Conservation (phyloP, 169 alveolate species). For the Cyclospora cayetanensis region DNA sequence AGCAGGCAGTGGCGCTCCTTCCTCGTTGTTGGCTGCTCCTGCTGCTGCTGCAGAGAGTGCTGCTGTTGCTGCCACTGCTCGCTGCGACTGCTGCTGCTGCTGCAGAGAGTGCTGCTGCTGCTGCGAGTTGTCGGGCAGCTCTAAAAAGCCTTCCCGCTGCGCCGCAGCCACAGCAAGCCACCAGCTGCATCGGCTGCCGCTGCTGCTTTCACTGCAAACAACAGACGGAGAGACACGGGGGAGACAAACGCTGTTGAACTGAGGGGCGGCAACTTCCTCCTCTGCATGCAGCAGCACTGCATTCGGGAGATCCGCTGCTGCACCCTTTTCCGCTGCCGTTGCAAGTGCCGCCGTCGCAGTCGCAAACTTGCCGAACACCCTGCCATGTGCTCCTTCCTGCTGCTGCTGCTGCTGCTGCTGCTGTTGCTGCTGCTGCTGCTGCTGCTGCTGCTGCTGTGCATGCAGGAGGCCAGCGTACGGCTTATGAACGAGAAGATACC, state of each 20-base stretch:
- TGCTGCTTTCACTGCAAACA: constrained; percentile 39
- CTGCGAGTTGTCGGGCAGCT: constrained; percentile 11
- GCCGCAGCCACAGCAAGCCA: constrained; percentile 50
- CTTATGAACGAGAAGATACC: constrained; percentile 17
- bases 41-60: constrained; percentile 30
- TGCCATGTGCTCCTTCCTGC: not conserved
- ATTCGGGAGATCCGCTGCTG: not conserved
- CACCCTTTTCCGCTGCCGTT: not conserved
- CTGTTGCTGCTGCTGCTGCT: constrained; percentile 17
- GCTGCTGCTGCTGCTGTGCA: constrained; percentile 56
- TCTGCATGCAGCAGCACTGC: constrained; percentile 61
- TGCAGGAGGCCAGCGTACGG: constrained; percentile 45
- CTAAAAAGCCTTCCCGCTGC: not conserved
- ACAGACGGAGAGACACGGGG: not conserved
- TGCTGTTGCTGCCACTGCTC: no score
- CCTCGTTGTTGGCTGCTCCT: no score
- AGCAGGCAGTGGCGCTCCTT: no score
- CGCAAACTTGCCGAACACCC: not conserved
- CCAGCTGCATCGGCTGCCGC: constrained; percentile 37
- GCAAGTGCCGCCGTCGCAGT: not conserved
- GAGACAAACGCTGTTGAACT: not conserved
- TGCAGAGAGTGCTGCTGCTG: no score
- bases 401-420: not conserved
- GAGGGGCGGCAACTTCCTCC: constrained; percentile 34
- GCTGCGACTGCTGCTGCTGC: constrained; percentile 37